These are phyloP conservation scores for Quillaja saponaria DNA, from an alignment of 306 rosid genomes.

Conservation along the genomic window DNA sequence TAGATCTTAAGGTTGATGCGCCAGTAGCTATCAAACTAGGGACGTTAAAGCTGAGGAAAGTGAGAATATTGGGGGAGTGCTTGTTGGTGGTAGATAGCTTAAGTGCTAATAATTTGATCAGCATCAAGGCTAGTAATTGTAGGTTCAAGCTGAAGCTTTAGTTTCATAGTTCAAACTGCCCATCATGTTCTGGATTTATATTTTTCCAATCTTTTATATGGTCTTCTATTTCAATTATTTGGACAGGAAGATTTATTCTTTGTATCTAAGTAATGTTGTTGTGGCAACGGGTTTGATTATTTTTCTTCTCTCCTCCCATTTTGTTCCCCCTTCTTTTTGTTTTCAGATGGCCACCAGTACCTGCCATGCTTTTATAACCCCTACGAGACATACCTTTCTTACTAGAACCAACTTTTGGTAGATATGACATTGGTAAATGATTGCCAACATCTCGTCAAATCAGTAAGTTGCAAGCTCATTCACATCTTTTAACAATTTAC, in stretches of 20 bases:
- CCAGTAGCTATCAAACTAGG: constrained; percentile 72
- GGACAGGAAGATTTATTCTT: neutral
- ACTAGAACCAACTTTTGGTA: too few relatives aligned
- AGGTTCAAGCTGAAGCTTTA: constrained; percentile 59
- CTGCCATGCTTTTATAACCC: too few relatives aligned
- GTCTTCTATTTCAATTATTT: neutral
- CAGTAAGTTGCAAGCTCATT: too few relatives aligned
- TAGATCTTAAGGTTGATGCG: constrained; percentile 68
- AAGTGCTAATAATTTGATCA: constrained; percentile 61
- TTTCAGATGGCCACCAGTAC: too few relatives aligned
- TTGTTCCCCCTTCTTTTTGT: neutral
- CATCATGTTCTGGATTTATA: neutral
- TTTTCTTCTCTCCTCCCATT: neutral
- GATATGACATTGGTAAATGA: too few relatives aligned
- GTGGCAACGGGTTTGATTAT: constrained; percentile 2
- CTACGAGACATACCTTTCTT: too few relatives aligned
- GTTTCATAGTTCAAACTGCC: neutral
- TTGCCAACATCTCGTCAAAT: too few relatives aligned
- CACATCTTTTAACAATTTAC: too few relatives aligned
- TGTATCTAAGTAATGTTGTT: constrained; percentile 2
- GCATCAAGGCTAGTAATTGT: constrained; percentile 83
- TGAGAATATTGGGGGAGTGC: constrained; percentile 62
- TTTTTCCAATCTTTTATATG: neutral
- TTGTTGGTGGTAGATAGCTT: constrained; percentile 76
- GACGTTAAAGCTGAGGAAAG: constrained; percentile 72